Evolutionary conservation across 257 asterid species (phyloP), one percentile per base, ranked within the genome.

Genomic region (Misopates orontium): DNA sequence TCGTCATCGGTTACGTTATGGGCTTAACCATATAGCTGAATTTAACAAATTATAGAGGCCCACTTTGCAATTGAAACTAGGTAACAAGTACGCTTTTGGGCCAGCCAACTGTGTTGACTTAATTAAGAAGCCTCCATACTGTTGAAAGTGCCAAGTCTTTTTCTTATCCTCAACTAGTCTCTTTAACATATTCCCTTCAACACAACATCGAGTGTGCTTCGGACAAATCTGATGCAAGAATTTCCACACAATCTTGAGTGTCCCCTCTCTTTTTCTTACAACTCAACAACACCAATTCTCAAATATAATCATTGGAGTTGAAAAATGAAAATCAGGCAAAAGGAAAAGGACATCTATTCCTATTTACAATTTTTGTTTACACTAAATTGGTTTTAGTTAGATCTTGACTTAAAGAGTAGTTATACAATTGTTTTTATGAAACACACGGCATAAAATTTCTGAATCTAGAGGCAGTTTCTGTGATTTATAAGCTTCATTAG

Each of bases 111-210:
- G 36, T 2, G 36, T 73, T 78, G 86, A 71, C 73, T 36, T 2
- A 36, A 3, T 52, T 70, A 56, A 64, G 23, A 23, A 63, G 67
- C 63, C 68, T 61, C 85, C 84, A 78, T 75, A 71, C 80, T 69
- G 68, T 69, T 76, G 78, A 82, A 73, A 78, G 81, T 71, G 78
- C 74, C 90, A 67, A 69, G 63, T 57, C 71, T 68, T 70, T 60
- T 58, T 54, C 78, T 72, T 71, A 70, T 75, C 78, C 49, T 24
- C 41, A 56, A 56, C 28, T 52, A 28, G 6, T 10, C n/a, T n/a
- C n/a, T n/a, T n/a, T 36, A 4, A 36, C 4, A 80, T 65, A 71
- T 69, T 75, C 69, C 69, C 59, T 39, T 62, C 73, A 19, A 59
- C 50, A 31, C 16, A 28, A 66, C 74, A 60, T 31, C 60, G 40